Conservation (phyloP, 441 rosid species). For the Adansonia grandidieri region DNA sequence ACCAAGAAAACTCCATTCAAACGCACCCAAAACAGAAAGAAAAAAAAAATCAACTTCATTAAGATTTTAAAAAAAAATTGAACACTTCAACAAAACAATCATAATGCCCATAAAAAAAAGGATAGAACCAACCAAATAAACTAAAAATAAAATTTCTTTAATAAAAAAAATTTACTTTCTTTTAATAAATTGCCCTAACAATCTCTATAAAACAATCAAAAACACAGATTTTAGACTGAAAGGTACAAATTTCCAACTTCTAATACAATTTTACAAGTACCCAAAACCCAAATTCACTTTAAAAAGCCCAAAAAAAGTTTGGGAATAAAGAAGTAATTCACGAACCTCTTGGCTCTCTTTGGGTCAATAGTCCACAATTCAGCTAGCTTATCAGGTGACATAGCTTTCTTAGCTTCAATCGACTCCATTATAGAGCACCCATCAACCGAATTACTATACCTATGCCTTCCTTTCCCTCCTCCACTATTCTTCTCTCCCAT, state of each 20-base stretch:
- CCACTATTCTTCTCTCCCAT: slow-evolving; percentile 23
- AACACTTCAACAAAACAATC: slow-evolving; percentile 4
- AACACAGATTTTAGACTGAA: slow-evolving; percentile 4
- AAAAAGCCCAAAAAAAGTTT: neutral
- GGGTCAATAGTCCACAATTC: slow-evolving; percentile 87
- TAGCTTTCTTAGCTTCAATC: slow-evolving; percentile 89
- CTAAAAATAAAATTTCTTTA: neutral
- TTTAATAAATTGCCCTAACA: neutral
- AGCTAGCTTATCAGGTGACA: slow-evolving; percentile 89
- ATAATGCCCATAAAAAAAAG: neutral
- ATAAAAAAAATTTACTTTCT: neutral
- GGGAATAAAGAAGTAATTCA: slow-evolving; percentile 8
- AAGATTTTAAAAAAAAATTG: neutral
- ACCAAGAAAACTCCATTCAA: neutral
- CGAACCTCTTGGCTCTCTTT: slow-evolving; percentile 86
- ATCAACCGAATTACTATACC: slow-evolving; percentile 81
- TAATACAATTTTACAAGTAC: neutral
- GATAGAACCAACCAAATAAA: neutral
- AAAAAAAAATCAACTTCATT: neutral
- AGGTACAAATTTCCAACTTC: slow-evolving; percentile 7
- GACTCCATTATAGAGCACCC: slow-evolving; percentile 68
- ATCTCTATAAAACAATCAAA: neutral
- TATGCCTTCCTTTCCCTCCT: slow-evolving; percentile 62
- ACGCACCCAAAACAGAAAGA: neutral
- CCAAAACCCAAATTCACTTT: neutral